Evolutionary conservation across 2,329 filamentous ascomycete species (phyloP), one percentile per base, ranked within the genome.

Genomic region (Penicillium sp.): DNA sequence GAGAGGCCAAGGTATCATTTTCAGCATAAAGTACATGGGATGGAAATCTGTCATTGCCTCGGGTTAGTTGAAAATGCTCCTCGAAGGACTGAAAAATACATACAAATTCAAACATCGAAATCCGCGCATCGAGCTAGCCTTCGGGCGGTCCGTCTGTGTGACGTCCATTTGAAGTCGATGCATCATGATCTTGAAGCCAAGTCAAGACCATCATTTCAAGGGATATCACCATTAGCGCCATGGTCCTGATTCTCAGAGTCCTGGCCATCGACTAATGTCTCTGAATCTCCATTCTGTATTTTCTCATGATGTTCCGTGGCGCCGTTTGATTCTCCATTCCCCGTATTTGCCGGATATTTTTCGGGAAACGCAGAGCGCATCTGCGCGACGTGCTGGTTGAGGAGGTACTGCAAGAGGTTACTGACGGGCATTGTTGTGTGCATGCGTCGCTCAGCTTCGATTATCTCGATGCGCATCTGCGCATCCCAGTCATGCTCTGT

Each of bases 281-380:
- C 53, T 25, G n/a, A 7, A 22, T 56, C 13, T 25, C 19, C 53
- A 42, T 48, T 16, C 25, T 14, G 16, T 10, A 13, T 22, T n/a
- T 6, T 14, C n/a, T 49, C 51, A 11, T 40, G 5, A 26, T 25
- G 42, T 13, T 58, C 25, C 1, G 19, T 25, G 16, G 38, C n/a
- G 16, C 37, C 52, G 19, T 55, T 54, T 14, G 7, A 25, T 25
- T 58, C 48, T 13, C 19, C 46, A 33, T 59, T 61, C 42, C 33
- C 37, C 13, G 53, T 55, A 11, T 46, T 25, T n/a, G 22, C 30
- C 7, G 60, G 37, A 51, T 69, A 67, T 19, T 69, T 57, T n/a
- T 70, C 67, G 0, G 68, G 68, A 26, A 70, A 70, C 13, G 68
- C 68, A 40, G 52, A 28, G n/a, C 68, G 68, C 64, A 69, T 70